Evolutionary conservation across 1,284 basidiomycete genomes (phyloP), one percentile per base, ranked within the genome.

Genomic region (Exsudoporus floridanus): DNA sequence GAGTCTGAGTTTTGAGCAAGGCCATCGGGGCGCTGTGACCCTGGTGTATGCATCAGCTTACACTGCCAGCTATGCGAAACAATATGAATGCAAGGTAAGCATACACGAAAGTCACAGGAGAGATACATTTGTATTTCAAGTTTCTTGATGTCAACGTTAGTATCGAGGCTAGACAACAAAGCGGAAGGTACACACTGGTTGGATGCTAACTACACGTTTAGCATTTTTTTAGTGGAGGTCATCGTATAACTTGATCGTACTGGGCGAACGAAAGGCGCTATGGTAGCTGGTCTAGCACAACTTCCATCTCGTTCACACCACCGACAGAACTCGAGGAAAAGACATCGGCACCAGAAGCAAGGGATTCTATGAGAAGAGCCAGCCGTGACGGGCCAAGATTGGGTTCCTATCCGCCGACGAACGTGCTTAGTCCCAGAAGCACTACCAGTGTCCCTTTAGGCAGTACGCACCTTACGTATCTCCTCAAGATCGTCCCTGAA

Each of bases 401-500:
- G 0, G 85, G 83, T 68, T 92, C 89, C 88, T 92, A 57, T 21
- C 23, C 43, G 41, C 12, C 33, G 7, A 44, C 1, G 41, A 42
- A 43, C 14, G 1, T 13, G 36, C 43, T 41, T 7, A 39, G 48
- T 52, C 31, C 27, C 35, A 7, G 9, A 27, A 23, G 25, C 5
- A 2, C 6, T 18, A 4, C 5, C 25, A 35, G 3, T 12, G 4
- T 30, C 23, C 1, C 7, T 23, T 25, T 9, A 7, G n/a, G 19
- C 31, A 25, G 4, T 12, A 38, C 54, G 21, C 25, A 50, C 88
- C 76, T 90, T 90, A 38, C 84, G 82, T 60, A 91, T 84, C 60
- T 84, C 78, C 61, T 89, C 86, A 18, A 92, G 73, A 66, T 91
- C 89, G 46, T 88, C 83, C 55, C 79, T 79, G 70, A 91, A 92